These are phyloP conservation scores for Neurospora africana DNA, from an alignment of 495 filamentous ascomycete genomes.

Conservation along the genomic window DNA sequence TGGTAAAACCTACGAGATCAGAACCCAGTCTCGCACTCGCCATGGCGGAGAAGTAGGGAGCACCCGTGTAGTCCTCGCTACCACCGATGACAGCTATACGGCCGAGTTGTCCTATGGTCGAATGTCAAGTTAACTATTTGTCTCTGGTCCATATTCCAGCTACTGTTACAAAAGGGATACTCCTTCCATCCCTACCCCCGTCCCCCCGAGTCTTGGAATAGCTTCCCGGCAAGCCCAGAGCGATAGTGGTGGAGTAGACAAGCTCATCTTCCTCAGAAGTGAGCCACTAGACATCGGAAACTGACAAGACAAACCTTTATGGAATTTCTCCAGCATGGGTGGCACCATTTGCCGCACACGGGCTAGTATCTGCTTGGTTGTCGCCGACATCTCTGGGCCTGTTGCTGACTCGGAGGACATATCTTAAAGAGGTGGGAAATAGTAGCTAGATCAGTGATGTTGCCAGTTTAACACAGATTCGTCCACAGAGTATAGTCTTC, in stretches of 20 bases:
- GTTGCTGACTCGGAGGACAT: constrained; percentile 3
- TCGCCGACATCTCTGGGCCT: constrained; percentile 29
- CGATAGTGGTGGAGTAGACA: not conserved
- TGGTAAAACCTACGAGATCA: constrained; percentile 54
- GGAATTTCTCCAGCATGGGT: constrained; percentile 89
- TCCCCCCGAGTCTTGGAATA: not conserved
- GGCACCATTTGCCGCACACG: constrained; percentile 88
- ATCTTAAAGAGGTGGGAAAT: not conserved
- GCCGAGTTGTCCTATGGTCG: constrained; percentile 66
- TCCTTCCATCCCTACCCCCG: not conserved
- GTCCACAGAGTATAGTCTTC: not conserved
- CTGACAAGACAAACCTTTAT: constrained; percentile 63
- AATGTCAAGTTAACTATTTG: constrained; percentile 6
- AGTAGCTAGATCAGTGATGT: not conserved
- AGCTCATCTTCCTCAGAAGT: not conserved
- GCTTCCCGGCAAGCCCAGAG: not conserved
- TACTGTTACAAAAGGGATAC: constrained; percentile 2
- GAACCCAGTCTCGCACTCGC: constrained; percentile 81
- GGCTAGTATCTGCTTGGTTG: constrained; percentile 54
- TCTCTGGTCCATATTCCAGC: not conserved
- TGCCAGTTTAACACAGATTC: not conserved
- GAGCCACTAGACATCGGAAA: not conserved
- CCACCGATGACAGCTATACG: constrained; percentile 91
- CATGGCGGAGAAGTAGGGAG: constrained; percentile 96
- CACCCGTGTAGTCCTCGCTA: constrained; percentile 91